Base-by-base conservation (phyloP, 1,284 basidiomycete species). In the Clitocybe nebularis region DNA sequence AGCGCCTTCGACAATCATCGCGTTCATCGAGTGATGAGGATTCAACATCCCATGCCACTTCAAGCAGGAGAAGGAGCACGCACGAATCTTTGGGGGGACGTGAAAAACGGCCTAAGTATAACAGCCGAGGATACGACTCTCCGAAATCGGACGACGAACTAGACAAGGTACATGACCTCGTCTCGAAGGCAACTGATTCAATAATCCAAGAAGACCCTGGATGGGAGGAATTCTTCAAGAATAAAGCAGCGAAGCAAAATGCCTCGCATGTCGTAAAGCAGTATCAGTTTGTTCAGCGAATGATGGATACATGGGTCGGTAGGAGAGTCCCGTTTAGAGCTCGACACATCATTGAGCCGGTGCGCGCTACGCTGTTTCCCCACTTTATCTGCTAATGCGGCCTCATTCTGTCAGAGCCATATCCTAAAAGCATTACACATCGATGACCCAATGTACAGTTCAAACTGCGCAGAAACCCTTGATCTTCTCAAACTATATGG, bases 401-500 rank as follows among this genome's bases (percentile, higher is more conserved):
- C 44, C 17, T 36, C 36, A 24, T 39, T 20, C 34, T 47, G 41
- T 44, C 51, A 84, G 81, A 57, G 52, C 22, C 80, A 87, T 43
- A 69, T 86, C 17, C 61, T 74, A 53, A 60, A 59, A 25, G 78
- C 77, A 7, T 63, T 86, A 39, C 63, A 67, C 13, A 56, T 81
- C 16, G 62, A 67, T 5, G 66, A 72, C 44, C 32, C 51, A 17
- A 53, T 60, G 24, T 79, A 72, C 66, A 67, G 67, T 2, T 57
- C 66, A 10, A 68, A 71, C 17, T 77, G 76, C 54, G 60, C 64
- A 11, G 79, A 80, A 50, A 77, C 72, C 5, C 57, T 80, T 36
- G 44, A 47, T 5, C 68, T 85, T 23, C 59, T 80, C 33, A 54
- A 55, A 14, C 57, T 75, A 42, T 86, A 86, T 51, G 84, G 84